These are phyloP conservation scores for Fennellomyces sp. DNA, from an alignment of 371 early-diverging fungal genomes.

Conservation along the genomic window DNA sequence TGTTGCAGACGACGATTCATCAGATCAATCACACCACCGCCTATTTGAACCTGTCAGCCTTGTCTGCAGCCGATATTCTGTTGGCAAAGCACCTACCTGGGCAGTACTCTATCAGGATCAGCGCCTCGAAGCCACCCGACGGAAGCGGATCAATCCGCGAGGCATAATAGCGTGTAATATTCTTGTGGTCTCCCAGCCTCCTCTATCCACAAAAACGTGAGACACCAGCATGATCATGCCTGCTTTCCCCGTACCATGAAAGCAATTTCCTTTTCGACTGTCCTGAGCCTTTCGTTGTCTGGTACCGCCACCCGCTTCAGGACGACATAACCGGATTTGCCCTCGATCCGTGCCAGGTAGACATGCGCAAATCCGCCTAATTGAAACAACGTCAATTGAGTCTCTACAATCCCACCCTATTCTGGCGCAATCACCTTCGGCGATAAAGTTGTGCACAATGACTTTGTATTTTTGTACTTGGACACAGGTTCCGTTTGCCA, in stretches of 20 bases:
- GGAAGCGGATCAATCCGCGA: constrained; percentile 65
- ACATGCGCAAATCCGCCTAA: constrained; percentile 88
- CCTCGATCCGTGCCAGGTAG: constrained; percentile 73
- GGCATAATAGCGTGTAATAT: constrained; percentile 83
- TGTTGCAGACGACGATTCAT: constrained; percentile 79
- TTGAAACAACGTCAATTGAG: neutral
- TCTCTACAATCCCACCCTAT: neutral
- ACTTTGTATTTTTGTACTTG: constrained; percentile 58
- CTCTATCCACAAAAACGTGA: constrained; percentile 81
- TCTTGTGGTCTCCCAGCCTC: constrained; percentile 76
- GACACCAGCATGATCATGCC: constrained; percentile 81
- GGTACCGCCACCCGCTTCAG: constrained; percentile 80
- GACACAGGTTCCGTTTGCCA: constrained; percentile 55
- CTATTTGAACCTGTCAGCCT: constrained; percentile 26
- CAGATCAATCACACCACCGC: constrained; percentile 85
- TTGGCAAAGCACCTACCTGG: constrained; percentile 61
- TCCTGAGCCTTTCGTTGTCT: constrained; percentile 65
- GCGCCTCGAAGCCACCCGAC: constrained; percentile 72
- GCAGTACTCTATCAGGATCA: constrained; percentile 93
- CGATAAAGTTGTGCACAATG: constrained; percentile 55
- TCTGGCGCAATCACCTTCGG: constrained; percentile 56
- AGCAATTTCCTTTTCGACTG: constrained; percentile 73
- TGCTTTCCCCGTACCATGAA: constrained; percentile 83
- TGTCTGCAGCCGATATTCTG: neutral
- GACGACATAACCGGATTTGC: constrained; percentile 60